Conservation (phyloP, 192 early-diverging fungal genomes). For the Mortierella claussenii region DNA sequence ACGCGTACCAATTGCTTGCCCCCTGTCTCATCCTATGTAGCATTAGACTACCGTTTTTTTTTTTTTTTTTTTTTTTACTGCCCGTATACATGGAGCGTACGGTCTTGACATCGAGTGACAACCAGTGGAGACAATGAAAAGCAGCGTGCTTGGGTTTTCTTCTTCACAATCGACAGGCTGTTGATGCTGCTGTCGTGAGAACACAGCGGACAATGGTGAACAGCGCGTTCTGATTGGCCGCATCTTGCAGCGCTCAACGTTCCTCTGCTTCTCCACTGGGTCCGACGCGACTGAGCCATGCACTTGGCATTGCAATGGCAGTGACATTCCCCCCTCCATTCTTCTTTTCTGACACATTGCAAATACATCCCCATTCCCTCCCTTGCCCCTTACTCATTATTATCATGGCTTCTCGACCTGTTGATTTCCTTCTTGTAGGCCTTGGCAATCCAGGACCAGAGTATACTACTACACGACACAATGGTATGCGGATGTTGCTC, state of each 20-base stretch:
- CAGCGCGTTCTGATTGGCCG: no score
- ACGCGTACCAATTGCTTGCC: no score
- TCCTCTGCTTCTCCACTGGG: background rate
- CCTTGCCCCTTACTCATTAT: background rate
- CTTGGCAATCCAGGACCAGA: conserved; percentile 63
- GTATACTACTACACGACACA: conserved; percentile 63
- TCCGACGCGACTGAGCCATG: background rate
- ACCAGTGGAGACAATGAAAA: no score
- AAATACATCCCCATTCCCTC: background rate
- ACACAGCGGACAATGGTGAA: no score
- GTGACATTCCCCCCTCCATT: background rate
- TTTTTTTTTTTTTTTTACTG: background rate
- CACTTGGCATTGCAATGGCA: no score
- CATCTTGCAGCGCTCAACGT: background rate
- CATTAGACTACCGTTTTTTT: background rate
- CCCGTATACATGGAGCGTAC: background rate
- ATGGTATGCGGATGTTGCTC: no score
- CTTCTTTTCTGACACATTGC: background rate
- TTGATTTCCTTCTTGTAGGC: conserved; percentile 67
- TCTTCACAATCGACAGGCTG: no score
- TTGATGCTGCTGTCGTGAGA: no score
- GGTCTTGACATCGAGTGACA: no score
- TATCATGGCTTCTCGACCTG: conserved; percentile 42
- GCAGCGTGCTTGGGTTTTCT: no score
- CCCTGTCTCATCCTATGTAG: background rate